phyloP scores from a whole-genome alignment of 805 yeast species.

The Komagataella mondaviorum region DNA sequence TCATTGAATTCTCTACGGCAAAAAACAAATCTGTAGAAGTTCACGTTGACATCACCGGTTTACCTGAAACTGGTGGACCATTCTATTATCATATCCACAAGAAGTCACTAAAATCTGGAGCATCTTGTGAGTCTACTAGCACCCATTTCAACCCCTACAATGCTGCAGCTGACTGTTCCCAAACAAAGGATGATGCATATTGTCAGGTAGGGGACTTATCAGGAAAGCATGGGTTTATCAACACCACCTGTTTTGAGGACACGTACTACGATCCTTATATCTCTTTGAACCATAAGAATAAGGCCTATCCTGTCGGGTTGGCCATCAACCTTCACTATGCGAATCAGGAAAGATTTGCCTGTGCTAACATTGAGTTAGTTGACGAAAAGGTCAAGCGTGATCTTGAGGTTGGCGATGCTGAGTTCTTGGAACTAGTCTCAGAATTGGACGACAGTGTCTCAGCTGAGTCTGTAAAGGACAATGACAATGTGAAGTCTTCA shows the following conservation, averaged over 20 bases:
- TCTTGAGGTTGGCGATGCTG: constrained; percentile 8
- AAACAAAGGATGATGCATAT: constrained; percentile 32
- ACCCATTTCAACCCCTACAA: constrained; percentile 51
- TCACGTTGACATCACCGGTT: constrained; percentile 56
- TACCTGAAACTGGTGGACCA: constrained; percentile 55
- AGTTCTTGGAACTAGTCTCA: background rate
- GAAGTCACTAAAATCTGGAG: constrained; percentile 31
- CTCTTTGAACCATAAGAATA: constrained; percentile 41
- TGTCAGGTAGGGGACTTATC: constrained; percentile 69
- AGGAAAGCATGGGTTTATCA: constrained; percentile 66
- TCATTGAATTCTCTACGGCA: constrained; percentile 40
- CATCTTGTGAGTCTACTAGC: constrained; percentile 42
- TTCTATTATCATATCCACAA: constrained; percentile 62
- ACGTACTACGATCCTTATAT: constrained; percentile 52
- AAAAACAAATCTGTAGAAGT: constrained; percentile 49
- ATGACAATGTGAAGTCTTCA: background rate
- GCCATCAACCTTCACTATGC: constrained; percentile 45
- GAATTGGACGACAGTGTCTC: constrained; percentile 1
- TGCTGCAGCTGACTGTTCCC: constrained; percentile 37
- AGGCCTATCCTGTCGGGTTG: constrained; percentile 45
- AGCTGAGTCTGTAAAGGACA: background rate
- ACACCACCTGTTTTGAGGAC: constrained; percentile 55
- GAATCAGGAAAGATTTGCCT: constrained; percentile 42
- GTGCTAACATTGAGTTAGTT: constrained; percentile 39
- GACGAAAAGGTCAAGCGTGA: constrained; percentile 13